Evolutionary conservation across 495 filamentous ascomycete genomes (phyloP).

Genomic region (Penicillium lividum): DNA sequence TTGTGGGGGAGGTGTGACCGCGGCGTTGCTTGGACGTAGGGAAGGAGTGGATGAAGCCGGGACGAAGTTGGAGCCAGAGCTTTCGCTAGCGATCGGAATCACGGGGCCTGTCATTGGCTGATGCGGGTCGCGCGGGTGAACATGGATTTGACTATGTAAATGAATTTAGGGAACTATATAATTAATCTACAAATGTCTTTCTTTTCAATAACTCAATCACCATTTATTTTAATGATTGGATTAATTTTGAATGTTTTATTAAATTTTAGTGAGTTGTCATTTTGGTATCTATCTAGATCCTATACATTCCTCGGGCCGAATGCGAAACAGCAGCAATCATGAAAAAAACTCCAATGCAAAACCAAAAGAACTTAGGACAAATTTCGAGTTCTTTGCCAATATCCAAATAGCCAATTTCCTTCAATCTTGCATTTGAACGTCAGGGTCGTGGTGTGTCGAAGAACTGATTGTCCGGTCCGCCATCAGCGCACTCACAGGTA

Average conservation of each 20-base stretch:
- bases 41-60: conserved; percentile 43
- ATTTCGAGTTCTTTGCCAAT: conserved; percentile 12
- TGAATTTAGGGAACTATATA: not conserved
- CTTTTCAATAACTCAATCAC: not conserved
- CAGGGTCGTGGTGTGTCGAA: conserved; percentile 36
- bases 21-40: conserved; percentile 35
- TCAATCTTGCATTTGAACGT: conserved; percentile 59
- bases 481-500: conserved; percentile 42
- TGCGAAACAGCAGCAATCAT: conserved; percentile 14
- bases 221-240: not conserved
- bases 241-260: no score
- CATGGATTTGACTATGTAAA: conserved; percentile 9
- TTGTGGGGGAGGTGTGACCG: conserved; percentile 19
- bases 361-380: conserved; percentile 12
- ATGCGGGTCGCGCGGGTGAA: conserved; percentile 21
- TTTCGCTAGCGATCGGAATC: conserved; percentile 53
- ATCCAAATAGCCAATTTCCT: not conserved
- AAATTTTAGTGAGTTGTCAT: conserved; percentile 1
- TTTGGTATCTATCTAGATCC: not conserved
- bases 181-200: not conserved
- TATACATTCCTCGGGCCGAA: conserved; percentile 1
- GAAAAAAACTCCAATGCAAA: conserved; percentile 31
- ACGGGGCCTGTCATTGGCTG: conserved; percentile 47
- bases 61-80: conserved; percentile 46
- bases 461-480: conserved; percentile 38